Evolutionary conservation across 192 early-diverging fungal genomes (phyloP), one percentile per base, ranked within the genome.

Genomic region (Cladochytrium replicatum): DNA sequence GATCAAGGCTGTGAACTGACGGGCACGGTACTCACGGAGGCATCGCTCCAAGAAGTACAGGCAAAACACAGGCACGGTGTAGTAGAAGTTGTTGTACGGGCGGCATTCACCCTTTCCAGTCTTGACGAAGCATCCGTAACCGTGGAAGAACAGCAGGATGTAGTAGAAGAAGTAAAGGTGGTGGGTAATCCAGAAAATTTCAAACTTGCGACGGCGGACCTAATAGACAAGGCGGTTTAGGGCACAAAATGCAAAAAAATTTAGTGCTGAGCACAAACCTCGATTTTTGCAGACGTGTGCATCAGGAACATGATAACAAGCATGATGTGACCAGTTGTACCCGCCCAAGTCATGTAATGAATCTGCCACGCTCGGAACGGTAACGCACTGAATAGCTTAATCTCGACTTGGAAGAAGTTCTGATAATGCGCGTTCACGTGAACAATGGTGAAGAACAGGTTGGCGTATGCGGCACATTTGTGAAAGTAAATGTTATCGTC

Each of bases 101-200:
- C 64, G 55, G 61, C 69, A 67, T 21, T 54, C 15, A 22, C 30
- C 51, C 4, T 57, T 21, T 47, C 26, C 24, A 6, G 61, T 59
- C 37, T 64, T 69, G 40, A 78, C 63, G 40, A 77, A 55, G 51
- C 60, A 72, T 53, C 68, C 75, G 19, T 62, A 60, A 37, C 75
- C 71, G 48, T 90, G 87, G 43, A 88, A 68, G 45, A 85, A 81
- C 32, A 86, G 69, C 28, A 75, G 55, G 17, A 72, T 60, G 63
- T 81, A 78, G 55, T 74, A 86, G 6, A 74, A 55, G 29, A 87
- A 51, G 51, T 80, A 83, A 11, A 86, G 66, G 52, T 90, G 85
- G 64, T 90, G 87, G 41, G 72, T 68, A 58, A 74, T 85, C 72
- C 84, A 88, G 60, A 90, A 88, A 42, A 72, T 32, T 67, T 90